phyloP scores from a whole-genome alignment of 768 basidiomycete species.

The Boletus sp. region DNA sequence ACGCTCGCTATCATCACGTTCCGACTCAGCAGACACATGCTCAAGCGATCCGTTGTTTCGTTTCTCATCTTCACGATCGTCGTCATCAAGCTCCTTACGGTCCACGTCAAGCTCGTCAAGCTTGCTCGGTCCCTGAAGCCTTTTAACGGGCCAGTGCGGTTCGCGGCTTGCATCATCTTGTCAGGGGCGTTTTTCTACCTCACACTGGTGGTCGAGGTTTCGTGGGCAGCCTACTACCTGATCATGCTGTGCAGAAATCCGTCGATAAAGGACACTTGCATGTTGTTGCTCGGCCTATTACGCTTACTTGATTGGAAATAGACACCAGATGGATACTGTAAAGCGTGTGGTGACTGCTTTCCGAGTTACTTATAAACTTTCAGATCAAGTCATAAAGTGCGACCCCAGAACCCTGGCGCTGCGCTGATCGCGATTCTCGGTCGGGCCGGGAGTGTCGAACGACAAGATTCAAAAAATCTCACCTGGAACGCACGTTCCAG shows the following conservation, averaged over 20 bases:
- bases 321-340: not conserved
- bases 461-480: no score
- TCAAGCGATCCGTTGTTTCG: constrained; percentile 29
- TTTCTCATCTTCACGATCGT: constrained; percentile 32
- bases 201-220: constrained; percentile 26
- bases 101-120: constrained; percentile 31
- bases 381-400: not conserved
- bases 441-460: no score
- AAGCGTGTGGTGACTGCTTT: not conserved
- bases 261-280: constrained; percentile 23
- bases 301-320: constrained; percentile 33
- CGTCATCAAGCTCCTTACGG: constrained; percentile 28
- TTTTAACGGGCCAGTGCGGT: constrained; percentile 25
- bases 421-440: no score
- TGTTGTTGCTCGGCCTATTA: constrained; percentile 22
- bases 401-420: not conserved
- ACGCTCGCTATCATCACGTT: constrained; percentile 28
- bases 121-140: constrained; percentile 26
- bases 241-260: constrained; percentile 28
- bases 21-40: constrained; percentile 27
- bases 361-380: not conserved
- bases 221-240: constrained; percentile 20
- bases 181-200: constrained; percentile 27
- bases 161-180: constrained; percentile 19
- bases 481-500: no score